Evolutionary conservation across 352 stramenopile species (phyloP), one percentile per base, ranked within the genome.

Genomic region (Plasmopara halstedii): DNA sequence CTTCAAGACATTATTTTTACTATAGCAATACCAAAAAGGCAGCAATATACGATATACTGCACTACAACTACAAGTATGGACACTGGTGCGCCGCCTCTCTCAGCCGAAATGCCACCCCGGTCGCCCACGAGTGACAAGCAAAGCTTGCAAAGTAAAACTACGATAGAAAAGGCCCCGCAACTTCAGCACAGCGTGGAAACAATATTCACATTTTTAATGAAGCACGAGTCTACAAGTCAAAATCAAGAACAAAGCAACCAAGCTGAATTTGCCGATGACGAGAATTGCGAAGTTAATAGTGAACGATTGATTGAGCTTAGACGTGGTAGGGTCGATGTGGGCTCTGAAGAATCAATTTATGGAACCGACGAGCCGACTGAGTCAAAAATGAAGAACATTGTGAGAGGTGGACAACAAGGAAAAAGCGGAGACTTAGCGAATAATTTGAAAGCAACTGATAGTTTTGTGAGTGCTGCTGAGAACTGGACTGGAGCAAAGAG

Each of bases 181-280:
- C 39, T 46, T 2, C 32, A 35, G 40, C 43, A 27, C 37, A 55
- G 20, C 27, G 29, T 42, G 23, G 23, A 42, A n/a, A 22, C 46
- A 21, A 3, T 29, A 29, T 10, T 10, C 25, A 10, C 25, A 10
- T 29, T 26, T 2, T 13, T 22, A 11, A 22, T 32, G 7, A 37
- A 62, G 26, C 49, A 18, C 33, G 54, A 35, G 2, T 64, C 59
- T 50, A 60, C 44, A 3, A 21, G 45, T 6, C 45, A 56, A 15
- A 56, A 39, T 41, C 26, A 47, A 2, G 34, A 35, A 13, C 42
- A 42, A 19, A 26, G 22, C 18, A 53, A 32, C 9, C 45, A 56
- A 25, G 20, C 19, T 8, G 39, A 45, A 21, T 13, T 4, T 3
- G 1, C 29, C 21, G 21, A 42, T 3, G 17, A 42, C 13, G 29